Evolutionary conservation across 169 alveolate species (phyloP).

Genomic region (Plasmodium gaboni): DNA sequence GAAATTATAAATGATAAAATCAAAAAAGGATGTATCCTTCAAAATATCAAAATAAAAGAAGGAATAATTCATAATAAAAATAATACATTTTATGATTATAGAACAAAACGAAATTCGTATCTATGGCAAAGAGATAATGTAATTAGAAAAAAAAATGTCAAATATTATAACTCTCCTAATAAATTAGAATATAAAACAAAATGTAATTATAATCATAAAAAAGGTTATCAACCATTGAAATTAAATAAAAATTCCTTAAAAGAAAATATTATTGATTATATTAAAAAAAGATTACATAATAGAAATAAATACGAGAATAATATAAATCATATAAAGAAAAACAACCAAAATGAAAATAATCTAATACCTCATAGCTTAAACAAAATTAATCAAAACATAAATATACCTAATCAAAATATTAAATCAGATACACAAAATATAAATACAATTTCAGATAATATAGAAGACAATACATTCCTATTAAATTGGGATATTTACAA

Average conservation of each 20-base stretch:
- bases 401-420: neutral
- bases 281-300: slow-evolving; percentile 17
- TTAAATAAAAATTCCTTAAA: slow-evolving; percentile 5
- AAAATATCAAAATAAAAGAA: neutral
- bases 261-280: slow-evolving; percentile 48
- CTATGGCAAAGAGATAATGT: slow-evolving; percentile 56
- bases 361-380: neutral
- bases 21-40: neutral
- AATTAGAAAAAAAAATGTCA: slow-evolving; percentile 9
- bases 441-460: neutral
- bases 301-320: neutral
- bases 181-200: neutral
- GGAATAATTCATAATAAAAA: neutral
- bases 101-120: slow-evolving; percentile 19
- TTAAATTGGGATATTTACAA: neutral
- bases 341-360: neutral
- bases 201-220: neutral
- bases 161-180: neutral
- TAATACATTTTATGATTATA: neutral
- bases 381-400: neutral
- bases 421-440: neutral
- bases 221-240: neutral
- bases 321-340: neutral
- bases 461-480: neutral
- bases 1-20: neutral